These are phyloP conservation scores for Harringtonia aguacate DNA, from an alignment of 2,329 filamentous ascomycete genomes.

Conservation along the genomic window DNA sequence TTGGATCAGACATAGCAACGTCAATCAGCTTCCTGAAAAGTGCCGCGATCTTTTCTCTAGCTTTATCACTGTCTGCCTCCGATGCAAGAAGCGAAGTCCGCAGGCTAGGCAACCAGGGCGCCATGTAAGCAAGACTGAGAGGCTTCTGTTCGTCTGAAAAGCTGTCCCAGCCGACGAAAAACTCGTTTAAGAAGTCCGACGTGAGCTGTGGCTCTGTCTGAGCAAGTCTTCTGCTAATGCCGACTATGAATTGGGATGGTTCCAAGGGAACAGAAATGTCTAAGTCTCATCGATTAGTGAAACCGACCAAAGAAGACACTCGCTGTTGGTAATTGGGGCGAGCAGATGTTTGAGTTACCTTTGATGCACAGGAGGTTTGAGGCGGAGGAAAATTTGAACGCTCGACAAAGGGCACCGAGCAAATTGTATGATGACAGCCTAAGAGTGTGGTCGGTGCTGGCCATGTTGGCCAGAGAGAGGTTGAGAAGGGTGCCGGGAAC, in stretches of 20 bases:
- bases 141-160: conserved; percentile 58
- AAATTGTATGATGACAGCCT: conserved; percentile 58
- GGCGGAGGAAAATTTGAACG: conserved; percentile 55
- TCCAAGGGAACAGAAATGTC: conserved; percentile 54
- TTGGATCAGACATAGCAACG: conserved; percentile 49
- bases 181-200: conserved; percentile 60
- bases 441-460: conserved; percentile 48
- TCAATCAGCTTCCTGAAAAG: conserved; percentile 59
- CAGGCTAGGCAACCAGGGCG: conserved; percentile 55
- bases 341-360: conserved; percentile 34
- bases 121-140: conserved; percentile 57
- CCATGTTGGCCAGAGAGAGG: conserved; percentile 55
- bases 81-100: conserved; percentile 47
- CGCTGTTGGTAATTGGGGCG: too few relatives aligned
- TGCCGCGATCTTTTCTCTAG: conserved; percentile 50
- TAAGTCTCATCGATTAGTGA: conserved; percentile 17
- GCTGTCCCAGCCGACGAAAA: conserved; percentile 63
- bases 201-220: conserved; percentile 55
- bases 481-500: conserved; percentile 60
- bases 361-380: conserved; percentile 51
- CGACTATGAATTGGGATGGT: conserved; percentile 52
- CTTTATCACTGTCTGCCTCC: conserved; percentile 54
- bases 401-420: conserved; percentile 53
- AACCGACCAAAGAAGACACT: too few relatives aligned
- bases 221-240: conserved; percentile 54